A percentile compares a stretch with the other conserved stretches of the same genome.
phyloP scores from a whole-genome alignment of 192 early-diverging fungal genomes.

The Dissophora ornata region DNA sequence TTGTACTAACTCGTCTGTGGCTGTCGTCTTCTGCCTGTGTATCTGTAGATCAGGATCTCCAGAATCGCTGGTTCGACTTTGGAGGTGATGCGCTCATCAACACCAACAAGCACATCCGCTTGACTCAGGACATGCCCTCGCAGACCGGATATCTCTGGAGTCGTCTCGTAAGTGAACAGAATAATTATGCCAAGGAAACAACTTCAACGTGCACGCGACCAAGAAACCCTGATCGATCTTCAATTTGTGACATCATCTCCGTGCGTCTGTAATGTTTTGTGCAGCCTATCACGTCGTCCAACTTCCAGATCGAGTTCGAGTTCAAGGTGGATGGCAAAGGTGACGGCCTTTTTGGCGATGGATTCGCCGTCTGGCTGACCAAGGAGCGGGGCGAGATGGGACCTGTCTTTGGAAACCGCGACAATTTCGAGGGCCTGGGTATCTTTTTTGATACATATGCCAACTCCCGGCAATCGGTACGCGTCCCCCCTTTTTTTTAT shows the following conservation, averaged over 20 bases:
- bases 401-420: constrained; percentile 89
- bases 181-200: background rate
- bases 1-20: no score
- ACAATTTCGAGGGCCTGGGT: constrained; percentile 92
- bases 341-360: constrained; percentile 89
- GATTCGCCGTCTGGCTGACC: constrained; percentile 96
- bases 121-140: constrained; percentile 85
- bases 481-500: no score
- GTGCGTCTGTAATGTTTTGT: no score
- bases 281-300: constrained; percentile 32
- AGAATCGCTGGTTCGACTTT: constrained; percentile 95
- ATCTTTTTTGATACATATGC: constrained; percentile 98
- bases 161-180: constrained; percentile 58
- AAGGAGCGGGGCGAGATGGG: constrained; percentile 77
- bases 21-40: no score
- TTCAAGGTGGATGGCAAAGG: constrained; percentile 86
- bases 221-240: no score
- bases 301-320: constrained; percentile 93
- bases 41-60: constrained; percentile 74
- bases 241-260: no score
- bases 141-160: constrained; percentile 88
- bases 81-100: constrained; percentile 92
- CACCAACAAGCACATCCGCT: constrained; percentile 84
- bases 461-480: constrained; percentile 72
- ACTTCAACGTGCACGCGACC: no score